Evolutionary conservation across 2,329 filamentous ascomycete genomes (phyloP).

Genomic region (Alternaria conjuncta): DNA sequence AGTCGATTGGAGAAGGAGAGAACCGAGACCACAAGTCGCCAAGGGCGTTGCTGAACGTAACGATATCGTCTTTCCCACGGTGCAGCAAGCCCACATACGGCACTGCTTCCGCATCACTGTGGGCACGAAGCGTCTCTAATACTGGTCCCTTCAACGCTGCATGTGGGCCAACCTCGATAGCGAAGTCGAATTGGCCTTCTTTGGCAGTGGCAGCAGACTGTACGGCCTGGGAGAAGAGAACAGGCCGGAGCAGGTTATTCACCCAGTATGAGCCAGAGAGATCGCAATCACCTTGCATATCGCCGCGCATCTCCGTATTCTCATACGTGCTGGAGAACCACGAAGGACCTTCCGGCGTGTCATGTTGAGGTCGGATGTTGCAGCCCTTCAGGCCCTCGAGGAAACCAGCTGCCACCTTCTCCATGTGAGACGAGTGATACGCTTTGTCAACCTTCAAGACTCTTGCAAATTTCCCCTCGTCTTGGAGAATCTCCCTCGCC

Average conservation of each 20-base stretch:
- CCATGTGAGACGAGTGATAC: conserved; percentile 54
- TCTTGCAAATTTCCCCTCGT: conserved; percentile 49
- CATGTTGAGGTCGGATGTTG: neutral
- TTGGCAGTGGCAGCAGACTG: neutral
- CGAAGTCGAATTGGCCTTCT: neutral
- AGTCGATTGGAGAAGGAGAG: neutral
- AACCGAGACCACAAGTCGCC: conserved; percentile 13
- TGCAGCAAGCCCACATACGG: conserved; percentile 8
- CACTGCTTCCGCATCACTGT: neutral
- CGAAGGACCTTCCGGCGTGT: neutral
- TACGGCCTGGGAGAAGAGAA: conserved; percentile 1
- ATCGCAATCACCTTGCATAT: neutral
- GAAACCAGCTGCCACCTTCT: neutral
- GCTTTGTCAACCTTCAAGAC: conserved; percentile 52
- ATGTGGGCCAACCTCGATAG: conserved; percentile 55
- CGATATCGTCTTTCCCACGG: conserved; percentile 19
- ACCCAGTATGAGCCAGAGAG: neutral
- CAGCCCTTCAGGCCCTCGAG: neutral
- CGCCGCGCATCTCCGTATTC: neutral
- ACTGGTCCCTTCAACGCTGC: conserved; percentile 46
- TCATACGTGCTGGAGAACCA: neutral
- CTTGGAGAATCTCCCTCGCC: conserved; percentile 39
- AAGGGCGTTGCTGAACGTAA: conserved; percentile 21
- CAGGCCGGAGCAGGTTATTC: neutral
- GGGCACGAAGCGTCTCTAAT: conserved; percentile 6